Base-by-base conservation (phyloP, 116 monocot genomes). In the Iris pallida region DNA sequence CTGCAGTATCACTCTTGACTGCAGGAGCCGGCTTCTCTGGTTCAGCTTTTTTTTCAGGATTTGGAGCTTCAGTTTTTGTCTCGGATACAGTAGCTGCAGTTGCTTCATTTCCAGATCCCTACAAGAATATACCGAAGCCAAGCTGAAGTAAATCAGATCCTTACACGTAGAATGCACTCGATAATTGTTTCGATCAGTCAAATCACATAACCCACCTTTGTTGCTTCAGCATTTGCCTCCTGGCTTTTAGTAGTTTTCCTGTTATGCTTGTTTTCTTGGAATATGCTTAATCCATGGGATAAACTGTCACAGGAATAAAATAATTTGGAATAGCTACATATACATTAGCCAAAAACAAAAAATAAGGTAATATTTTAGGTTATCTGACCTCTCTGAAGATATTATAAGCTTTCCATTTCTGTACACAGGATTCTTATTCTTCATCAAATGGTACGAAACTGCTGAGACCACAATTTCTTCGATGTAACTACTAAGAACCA, bases 251-350 rank as follows among this genome's bases (percentile, higher is more conserved):
- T 71, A 66, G 82, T 76, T 66, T 93, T 82, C 42, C 82, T 78
- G 61, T 67, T 60, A 59, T 78, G 66, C 60, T 75, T 86, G 42
- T 74, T 77, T 72, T 92, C 88, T 82, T 99, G 90, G 57, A 99
- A 99, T 76, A 99, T 84, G 64, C 82, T 88, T 69, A 99, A 73
- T 63, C 88, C 99, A 80, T 99, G 93, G 20, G 91, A 88, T 68
- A 99, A 83, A 75, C 99, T 99, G 70, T 68, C 47, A 55, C 59
- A 82, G 71, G 15, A 57, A 61, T 17, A 1, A 63, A 19, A 74
- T 20, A 53, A 10, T 57, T 73, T 46, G 30, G 30, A 30, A 30
- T 30, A 30, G 30, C 30, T 41, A 65, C 41, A 16, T 54, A 14
- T 54, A 68, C 4, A 20, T 45, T 42, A 47, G 47, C 16, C 17